phyloP scores from a whole-genome alignment of 192 early-diverging fungal species.

The Geranomyces variabilis region DNA sequence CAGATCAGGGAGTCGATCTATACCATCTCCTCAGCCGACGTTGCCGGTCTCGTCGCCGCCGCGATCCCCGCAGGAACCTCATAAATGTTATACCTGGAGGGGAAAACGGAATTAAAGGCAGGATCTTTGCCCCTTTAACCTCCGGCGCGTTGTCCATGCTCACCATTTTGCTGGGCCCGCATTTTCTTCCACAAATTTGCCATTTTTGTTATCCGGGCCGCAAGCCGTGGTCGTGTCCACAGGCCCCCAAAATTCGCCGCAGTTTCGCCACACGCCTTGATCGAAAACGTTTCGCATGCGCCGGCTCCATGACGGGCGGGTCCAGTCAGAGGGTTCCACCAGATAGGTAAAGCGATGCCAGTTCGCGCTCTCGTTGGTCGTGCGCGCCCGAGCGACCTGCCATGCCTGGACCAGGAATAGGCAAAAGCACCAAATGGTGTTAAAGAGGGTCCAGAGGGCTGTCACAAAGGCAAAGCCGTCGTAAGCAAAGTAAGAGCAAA shows the following conservation, averaged over 20 bases:
- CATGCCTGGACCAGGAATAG: constrained; percentile 74
- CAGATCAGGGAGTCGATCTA: too few species aligned
- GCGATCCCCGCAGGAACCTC: not conserved
- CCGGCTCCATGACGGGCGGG: constrained; percentile 43
- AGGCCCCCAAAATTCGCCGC: constrained; percentile 75
- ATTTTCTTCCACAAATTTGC: not conserved
- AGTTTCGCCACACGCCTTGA: constrained; percentile 78
- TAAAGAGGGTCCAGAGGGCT: constrained; percentile 73
- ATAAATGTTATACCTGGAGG: not conserved
- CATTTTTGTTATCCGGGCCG: not conserved
- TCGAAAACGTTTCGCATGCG: constrained; percentile 73
- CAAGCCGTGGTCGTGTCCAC: not conserved
- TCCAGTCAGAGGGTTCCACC: constrained; percentile 53
- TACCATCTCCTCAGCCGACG: too few species aligned
- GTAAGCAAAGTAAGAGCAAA: constrained; percentile 76
- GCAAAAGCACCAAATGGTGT: constrained; percentile 82
- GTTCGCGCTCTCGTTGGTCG: constrained; percentile 91
- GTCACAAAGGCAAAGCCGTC: constrained; percentile 74
- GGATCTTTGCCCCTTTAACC: too few species aligned
- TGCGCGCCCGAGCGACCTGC: constrained; percentile 77
- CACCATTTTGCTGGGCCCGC: not conserved
- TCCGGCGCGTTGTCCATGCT: too few species aligned
- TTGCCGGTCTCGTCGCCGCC: too few species aligned
- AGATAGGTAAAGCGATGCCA: constrained; percentile 70
- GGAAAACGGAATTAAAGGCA: not conserved